Conservation (phyloP, 805 yeast species). For the Kodamaea fukazawae region DNA sequence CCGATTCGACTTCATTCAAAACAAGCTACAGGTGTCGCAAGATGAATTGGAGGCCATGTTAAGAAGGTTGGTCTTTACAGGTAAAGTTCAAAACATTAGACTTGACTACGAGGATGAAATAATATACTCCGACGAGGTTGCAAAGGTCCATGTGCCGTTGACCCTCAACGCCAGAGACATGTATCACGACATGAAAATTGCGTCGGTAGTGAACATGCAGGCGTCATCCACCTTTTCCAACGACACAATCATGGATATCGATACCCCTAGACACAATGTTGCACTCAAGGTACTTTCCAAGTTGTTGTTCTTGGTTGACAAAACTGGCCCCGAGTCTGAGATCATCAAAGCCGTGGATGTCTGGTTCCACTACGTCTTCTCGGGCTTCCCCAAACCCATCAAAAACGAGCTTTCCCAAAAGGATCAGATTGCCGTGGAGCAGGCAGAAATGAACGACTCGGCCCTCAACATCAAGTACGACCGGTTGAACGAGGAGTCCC, state of each 20-base stretch:
- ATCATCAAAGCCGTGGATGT: conserved; percentile 12
- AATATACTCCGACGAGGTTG: conserved; percentile 14
- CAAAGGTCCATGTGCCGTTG: conserved; percentile 10
- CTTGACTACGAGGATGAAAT: conserved; percentile 28
- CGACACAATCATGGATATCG: conserved; percentile 14
- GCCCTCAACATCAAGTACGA: conserved; percentile 2
- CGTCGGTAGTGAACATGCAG: background rate
- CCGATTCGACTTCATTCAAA: conserved; percentile 24
- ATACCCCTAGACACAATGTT: conserved; percentile 1
- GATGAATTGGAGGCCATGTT: conserved; percentile 27
- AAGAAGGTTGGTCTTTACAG: conserved; percentile 27
- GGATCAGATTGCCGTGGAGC: conserved; percentile 35
- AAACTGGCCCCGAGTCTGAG: conserved; percentile 4
- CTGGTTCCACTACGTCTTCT: conserved; percentile 20
- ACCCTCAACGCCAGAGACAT: conserved; percentile 21
- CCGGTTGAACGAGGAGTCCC: conserved; percentile 6
- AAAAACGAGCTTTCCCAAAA: conserved; percentile 30
- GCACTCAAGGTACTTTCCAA: background rate
- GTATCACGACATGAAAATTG: conserved; percentile 18
- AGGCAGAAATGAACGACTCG: conserved; percentile 19
- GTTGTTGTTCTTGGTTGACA: conserved; percentile 12
- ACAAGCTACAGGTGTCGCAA: conserved; percentile 19
- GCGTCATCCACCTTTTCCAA: background rate
- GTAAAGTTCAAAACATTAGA: conserved; percentile 26
- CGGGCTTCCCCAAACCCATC: conserved; percentile 29